Evolutionary conservation across 78 protist species (phyloP).

Genomic region (Polysphondylium violaceum): DNA sequence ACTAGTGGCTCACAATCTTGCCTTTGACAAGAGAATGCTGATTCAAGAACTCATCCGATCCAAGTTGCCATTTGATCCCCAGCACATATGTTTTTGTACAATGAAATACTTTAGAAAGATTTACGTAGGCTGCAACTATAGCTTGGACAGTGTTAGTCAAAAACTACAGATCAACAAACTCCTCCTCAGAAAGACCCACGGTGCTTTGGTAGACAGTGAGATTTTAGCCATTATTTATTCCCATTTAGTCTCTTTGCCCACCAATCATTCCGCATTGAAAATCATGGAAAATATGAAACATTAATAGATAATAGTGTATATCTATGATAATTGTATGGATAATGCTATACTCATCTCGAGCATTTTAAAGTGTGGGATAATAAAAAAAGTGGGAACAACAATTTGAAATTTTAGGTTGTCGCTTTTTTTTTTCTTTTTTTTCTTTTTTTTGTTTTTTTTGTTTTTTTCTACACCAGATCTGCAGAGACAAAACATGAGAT

Average conservation of each 20-base stretch:
- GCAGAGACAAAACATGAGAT: too few species aligned
- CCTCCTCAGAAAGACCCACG: conserved; percentile 57
- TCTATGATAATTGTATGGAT: too few species aligned
- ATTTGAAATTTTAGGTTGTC: too few species aligned
- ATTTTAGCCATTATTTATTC: conserved; percentile 65
- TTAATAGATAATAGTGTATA: too few species aligned
- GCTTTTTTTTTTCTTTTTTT: too few species aligned
- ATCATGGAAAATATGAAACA: too few species aligned
- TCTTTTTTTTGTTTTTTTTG: too few species aligned
- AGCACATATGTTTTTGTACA: conserved; percentile 75
- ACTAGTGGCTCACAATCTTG: conserved; percentile 71
- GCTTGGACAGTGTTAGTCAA: conserved; percentile 42
- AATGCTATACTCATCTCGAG: too few species aligned
- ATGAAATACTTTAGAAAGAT: conserved; percentile 66
- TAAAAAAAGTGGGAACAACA: too few species aligned
- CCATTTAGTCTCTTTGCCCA: conserved; percentile 19
- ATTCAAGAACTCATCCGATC: conserved; percentile 43
- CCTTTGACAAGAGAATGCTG: conserved; percentile 77
- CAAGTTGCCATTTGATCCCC: conserved; percentile 14
- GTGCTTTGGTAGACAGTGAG: conserved; percentile 77
- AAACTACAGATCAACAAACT: conserved; percentile 48
- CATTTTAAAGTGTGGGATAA: too few species aligned
- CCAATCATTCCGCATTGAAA: not conserved
- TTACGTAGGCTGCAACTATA: conserved; percentile 26
- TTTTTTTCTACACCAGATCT: too few species aligned